Conservation (phyloP, 192 early-diverging fungal genomes). For the Coemansia sp. region DNA sequence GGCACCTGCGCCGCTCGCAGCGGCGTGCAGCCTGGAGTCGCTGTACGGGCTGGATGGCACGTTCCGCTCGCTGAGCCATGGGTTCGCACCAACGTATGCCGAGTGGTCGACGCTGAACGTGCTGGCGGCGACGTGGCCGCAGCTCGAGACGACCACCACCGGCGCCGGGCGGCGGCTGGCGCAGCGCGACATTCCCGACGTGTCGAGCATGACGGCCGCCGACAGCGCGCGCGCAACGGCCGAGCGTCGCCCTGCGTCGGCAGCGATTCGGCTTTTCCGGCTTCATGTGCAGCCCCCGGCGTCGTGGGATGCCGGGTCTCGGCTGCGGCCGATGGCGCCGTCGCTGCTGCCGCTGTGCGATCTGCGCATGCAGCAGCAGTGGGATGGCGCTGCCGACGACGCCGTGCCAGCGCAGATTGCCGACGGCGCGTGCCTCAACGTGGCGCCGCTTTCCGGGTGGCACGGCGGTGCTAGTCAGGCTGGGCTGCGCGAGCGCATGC, state of each 20-base stretch:
- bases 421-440: slow-evolving; percentile 16
- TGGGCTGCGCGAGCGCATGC: slow-evolving; percentile 44
- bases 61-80: slow-evolving; percentile 48
- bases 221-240: slow-evolving; percentile 36
- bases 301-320: slow-evolving; percentile 30
- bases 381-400: slow-evolving; percentile 20
- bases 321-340: slow-evolving; percentile 31
- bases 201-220: slow-evolving; percentile 33
- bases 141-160: slow-evolving; percentile 31
- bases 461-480: slow-evolving; percentile 42
- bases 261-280: slow-evolving; percentile 46
- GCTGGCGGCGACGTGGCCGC: slow-evolving; percentile 51
- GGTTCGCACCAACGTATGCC: slow-evolving; percentile 39
- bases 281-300: slow-evolving; percentile 46
- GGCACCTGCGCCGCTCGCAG: slow-evolving; percentile 25
- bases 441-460: slow-evolving; percentile 51
- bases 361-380: slow-evolving; percentile 51
- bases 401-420: not conserved
- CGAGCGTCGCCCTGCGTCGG: slow-evolving; percentile 38
- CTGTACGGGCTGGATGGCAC: slow-evolving; percentile 35
- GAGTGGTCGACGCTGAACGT: slow-evolving; percentile 56
- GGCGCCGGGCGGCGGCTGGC: slow-evolving; percentile 33
- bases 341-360: slow-evolving; percentile 52
- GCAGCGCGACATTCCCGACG: slow-evolving; percentile 44
- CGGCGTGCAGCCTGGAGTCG: slow-evolving; percentile 33